Evolutionary conservation across 2,329 filamentous ascomycete species (phyloP), one percentile per base, ranked within the genome.

Genomic region (Biscogniauxia sp.): DNA sequence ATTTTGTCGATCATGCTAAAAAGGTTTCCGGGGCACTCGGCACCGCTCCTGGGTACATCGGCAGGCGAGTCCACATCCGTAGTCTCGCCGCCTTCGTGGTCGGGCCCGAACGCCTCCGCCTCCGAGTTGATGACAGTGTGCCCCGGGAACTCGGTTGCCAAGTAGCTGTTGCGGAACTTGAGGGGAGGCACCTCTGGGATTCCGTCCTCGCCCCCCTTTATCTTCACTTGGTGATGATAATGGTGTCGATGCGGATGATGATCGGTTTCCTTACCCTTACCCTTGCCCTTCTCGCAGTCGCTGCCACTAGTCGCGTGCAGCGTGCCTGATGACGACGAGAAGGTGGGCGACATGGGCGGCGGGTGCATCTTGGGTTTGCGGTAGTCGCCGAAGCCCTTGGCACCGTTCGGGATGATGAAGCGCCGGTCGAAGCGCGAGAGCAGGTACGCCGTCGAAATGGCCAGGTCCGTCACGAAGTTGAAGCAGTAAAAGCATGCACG

Each of bases 401-500:
- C 86, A 52, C 89, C 88, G 71, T 95, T 79, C 1, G 91, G 91
- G 23, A 95, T 78, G 70, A 89, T 82, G 77, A 94, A 96, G 51
- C 90, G 84, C 63, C 82, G 81, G 73, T 96, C 93, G 63, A 95
- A 87, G 32, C 92, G 83, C 20, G 82, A 75, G 17, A 89, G 70
- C 0, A 88, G 82, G 75, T 91, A 94, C 8, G 88, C 76, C 57
- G 81, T 83, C 4, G 94, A 81, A 45, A 92, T 86, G 23, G 89
- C 71, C 50, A 93, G 77, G 75, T 96, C 93, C 45, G 93, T 80
- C 17, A 78, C 79, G 71, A 91, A 96, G 76, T 91, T 90, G 78
- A 95, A 91, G 70, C 87, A 77, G 77, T 95, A 96, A 78, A 92
- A 96, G 68, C 84, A 86, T 1, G 87, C 84, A 72, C 88, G 90